phyloP scores from a whole-genome alignment of 352 stramenopile genomes.

The Phytophthora megakarya region DNA sequence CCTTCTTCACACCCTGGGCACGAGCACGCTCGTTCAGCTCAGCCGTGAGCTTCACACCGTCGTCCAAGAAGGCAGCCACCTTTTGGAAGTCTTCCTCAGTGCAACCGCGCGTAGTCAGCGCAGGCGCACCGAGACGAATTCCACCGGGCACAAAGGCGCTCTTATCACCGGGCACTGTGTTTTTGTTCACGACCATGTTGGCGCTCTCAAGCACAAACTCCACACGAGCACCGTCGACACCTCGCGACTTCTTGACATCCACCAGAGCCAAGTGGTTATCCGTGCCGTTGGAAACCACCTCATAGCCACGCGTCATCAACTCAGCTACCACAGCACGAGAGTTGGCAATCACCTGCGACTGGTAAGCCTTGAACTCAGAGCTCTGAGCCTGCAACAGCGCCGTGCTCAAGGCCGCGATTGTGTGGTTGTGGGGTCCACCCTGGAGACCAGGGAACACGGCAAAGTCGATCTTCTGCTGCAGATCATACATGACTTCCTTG shows the following conservation, averaged over 20 bases:
- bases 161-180: conserved; percentile 97
- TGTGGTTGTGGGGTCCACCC: conserved; percentile 99
- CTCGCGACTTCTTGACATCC: conserved; percentile 94
- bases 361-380: conserved; percentile 97
- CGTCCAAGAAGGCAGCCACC: conserved; percentile 96
- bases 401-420: conserved; percentile 98
- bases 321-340: conserved; percentile 87
- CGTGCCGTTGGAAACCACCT: conserved; percentile 97
- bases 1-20: conserved; percentile 95
- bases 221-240: conserved; percentile 95
- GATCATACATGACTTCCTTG: conserved; percentile 92
- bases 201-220: conserved; percentile 96
- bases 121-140: conserved; percentile 96
- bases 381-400: conserved; percentile 96
- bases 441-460: conserved; percentile 99
- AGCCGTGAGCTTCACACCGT: conserved; percentile 93
- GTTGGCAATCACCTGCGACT: conserved; percentile 95
- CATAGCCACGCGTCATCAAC: conserved; percentile 93
- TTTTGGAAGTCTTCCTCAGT: conserved; percentile 95
- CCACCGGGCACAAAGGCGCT: conserved; percentile 96
- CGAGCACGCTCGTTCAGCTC: conserved; percentile 90
- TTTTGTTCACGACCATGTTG: conserved; percentile 99
- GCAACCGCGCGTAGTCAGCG: conserved; percentile 95
- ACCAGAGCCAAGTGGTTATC: conserved; percentile 99
- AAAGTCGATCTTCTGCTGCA: conserved; percentile 99